phyloP scores from a whole-genome alignment of 2,329 filamentous ascomycete species.

The Cladorrhinum sp. region DNA sequence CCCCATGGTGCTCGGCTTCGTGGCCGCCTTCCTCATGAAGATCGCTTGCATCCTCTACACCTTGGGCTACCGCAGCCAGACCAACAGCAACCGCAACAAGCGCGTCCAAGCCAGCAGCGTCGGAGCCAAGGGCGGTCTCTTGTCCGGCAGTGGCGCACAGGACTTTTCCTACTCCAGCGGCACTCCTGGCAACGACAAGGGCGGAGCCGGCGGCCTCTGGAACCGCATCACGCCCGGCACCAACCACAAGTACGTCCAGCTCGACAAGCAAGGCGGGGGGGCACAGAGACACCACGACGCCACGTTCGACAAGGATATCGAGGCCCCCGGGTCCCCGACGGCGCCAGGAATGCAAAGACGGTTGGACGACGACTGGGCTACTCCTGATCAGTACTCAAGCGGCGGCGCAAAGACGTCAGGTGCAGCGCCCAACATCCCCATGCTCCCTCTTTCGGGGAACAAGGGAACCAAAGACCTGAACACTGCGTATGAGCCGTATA shows the following conservation, averaged over 20 bases:
- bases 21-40: constrained; percentile 27
- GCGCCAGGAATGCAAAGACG: constrained; percentile 2
- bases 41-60: constrained; percentile 21
- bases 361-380: constrained; percentile 25
- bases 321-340: background rate
- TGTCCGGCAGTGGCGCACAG: background rate
- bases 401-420: constrained; percentile 7
- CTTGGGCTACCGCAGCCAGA: constrained; percentile 5
- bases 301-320: background rate
- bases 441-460: constrained; percentile 24
- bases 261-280: constrained; percentile 27
- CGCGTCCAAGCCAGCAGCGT: constrained; percentile 11
- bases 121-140: constrained; percentile 3
- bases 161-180: background rate
- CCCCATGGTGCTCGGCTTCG: constrained; percentile 30
- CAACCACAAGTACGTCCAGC: constrained; percentile 33
- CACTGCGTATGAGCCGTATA: constrained; percentile 29
- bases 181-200: no score
- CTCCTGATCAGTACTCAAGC: constrained; percentile 21
- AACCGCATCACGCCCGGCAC: constrained; percentile 12
- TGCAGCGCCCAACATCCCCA: constrained; percentile 14
- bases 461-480: constrained; percentile 29
- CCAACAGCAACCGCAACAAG: background rate
- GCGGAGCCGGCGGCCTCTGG: background rate
- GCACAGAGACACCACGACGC: background rate